These are phyloP conservation scores for Triadica sebifera DNA, from an alignment of 345 rosid species.

Conservation along the genomic window DNA sequence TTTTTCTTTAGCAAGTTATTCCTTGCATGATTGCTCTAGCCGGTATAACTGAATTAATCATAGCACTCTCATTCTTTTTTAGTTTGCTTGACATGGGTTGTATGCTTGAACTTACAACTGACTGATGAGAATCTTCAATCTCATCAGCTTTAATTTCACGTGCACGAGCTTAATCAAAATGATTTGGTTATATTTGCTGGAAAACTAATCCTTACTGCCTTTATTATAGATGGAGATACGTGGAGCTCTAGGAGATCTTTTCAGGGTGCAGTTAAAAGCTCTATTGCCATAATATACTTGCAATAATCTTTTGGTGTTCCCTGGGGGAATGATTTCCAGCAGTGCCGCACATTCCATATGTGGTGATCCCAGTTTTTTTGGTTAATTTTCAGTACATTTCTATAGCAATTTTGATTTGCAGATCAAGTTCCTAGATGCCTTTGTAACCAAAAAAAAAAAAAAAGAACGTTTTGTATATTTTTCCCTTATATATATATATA, in stretches of 20 bases:
- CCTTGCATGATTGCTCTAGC: neutral
- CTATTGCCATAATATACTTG: constrained; percentile 49
- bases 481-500: no score
- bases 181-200: neutral
- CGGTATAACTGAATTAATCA: no score
- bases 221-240: constrained; percentile 81
- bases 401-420: constrained; percentile 1
- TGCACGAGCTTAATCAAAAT: neutral
- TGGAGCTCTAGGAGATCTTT: constrained; percentile 84
- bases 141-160: neutral
- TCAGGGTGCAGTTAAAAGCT: constrained; percentile 76
- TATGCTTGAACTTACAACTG: neutral
- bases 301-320: neutral
- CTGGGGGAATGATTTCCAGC: constrained; percentile 23
- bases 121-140: neutral
- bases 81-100: neutral
- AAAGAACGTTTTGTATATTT: constrained; percentile 4
- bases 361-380: neutral
- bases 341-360: constrained; percentile 15
- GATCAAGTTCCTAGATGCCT: neutral
- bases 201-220: neutral
- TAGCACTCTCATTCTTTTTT: no score
- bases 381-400: neutral
- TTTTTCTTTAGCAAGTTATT: neutral
- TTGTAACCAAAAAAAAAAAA: neutral